Percentiles rank a stretch among this genome's conserved stretches.
phyloP scores from a whole-genome alignment of 345 rosid genomes.

The Psidium guajava region DNA sequence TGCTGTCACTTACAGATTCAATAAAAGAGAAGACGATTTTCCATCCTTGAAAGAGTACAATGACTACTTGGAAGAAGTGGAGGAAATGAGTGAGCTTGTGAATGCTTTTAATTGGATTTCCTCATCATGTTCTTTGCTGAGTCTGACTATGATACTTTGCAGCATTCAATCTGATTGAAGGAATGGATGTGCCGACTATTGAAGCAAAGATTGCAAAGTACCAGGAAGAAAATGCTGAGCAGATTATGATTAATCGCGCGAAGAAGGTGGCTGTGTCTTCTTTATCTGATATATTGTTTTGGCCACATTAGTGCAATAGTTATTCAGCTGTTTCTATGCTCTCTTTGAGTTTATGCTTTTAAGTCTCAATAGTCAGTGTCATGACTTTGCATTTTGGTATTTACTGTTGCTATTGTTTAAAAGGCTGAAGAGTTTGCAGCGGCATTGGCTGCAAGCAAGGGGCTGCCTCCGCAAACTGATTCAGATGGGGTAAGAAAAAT shows the following conservation, averaged over 20 bases:
- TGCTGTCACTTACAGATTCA: constrained; percentile 35
- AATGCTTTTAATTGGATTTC: not conserved
- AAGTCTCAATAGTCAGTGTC: not conserved
- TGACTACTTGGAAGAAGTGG: constrained; percentile 94
- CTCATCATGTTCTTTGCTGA: not conserved
- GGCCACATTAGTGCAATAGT: not conserved
- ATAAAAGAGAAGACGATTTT: constrained; percentile 87
- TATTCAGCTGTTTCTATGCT: not conserved
- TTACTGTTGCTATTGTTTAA: not conserved
- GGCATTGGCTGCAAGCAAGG: constrained; percentile 82
- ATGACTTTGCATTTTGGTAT: not conserved
- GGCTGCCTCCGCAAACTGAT: constrained; percentile 33
- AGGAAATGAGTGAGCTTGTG: constrained; percentile 71
- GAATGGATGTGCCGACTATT: constrained; percentile 54
- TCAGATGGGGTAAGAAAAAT: constrained; percentile 46
- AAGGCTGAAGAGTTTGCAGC: constrained; percentile 93
- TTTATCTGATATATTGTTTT: not conserved
- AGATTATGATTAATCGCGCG: constrained; percentile 75
- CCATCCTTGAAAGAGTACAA: constrained; percentile 69
- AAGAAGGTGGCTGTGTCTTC: constrained; percentile 40
- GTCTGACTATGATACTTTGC: not conserved
- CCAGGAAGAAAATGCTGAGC: constrained; percentile 83
- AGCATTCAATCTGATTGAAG: constrained; percentile 72
- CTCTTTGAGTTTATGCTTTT: not conserved
- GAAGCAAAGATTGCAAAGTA: constrained; percentile 66